Base-by-base conservation (phyloP, 1,139 yeast species). In the Casaregolazyma suthepensis region DNA sequence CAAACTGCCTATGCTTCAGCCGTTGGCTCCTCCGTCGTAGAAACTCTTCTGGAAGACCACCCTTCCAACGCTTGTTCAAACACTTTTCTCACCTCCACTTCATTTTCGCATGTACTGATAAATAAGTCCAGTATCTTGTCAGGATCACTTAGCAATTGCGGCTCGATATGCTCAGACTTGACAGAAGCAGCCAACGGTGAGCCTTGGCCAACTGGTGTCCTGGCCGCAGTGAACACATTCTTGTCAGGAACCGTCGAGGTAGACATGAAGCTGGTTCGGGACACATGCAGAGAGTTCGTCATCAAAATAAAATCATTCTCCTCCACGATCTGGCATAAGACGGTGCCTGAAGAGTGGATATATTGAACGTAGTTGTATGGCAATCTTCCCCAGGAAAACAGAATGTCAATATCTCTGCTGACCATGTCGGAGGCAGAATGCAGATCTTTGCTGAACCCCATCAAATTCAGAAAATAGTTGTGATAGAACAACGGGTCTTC, bases 331-430 rank as follows among this genome's bases (percentile, higher is more conserved):
- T 94, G 98, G 2, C 94, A 96, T 54, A 94, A 81, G 59, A 91
- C 88, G 1, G 88, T 83, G 1, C 99, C 99, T 0, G 96, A 82
- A 58, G 76, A 79, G 68, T 94, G 99, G 53, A 94, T 84, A 64
- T 86, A 94, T 68, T 94, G 99, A 1, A 91, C 89, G 66, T 81
- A 86, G 60, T 84, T 82, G 71, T 87, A 91, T 22, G 76, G 75
- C 0, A 96, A 96, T 56, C 78, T 80, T 1, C 98, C 98, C 98
- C 98, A 93, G 42, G 96, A 87, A 67, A 90, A 91, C 15, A 77
- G 69, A 80, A 59, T 82, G 22, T 68, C 82, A 57, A 81, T 74
- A 29, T 65, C 68, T 1, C 59, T 59, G 23, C 60, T 61, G 43
- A 63, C 61, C 19, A 69, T 56, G 37, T 64, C 62, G 7, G 63